These are phyloP conservation scores for Collybiopsis confluens DNA, from an alignment of 768 basidiomycete genomes.

Conservation along the genomic window DNA sequence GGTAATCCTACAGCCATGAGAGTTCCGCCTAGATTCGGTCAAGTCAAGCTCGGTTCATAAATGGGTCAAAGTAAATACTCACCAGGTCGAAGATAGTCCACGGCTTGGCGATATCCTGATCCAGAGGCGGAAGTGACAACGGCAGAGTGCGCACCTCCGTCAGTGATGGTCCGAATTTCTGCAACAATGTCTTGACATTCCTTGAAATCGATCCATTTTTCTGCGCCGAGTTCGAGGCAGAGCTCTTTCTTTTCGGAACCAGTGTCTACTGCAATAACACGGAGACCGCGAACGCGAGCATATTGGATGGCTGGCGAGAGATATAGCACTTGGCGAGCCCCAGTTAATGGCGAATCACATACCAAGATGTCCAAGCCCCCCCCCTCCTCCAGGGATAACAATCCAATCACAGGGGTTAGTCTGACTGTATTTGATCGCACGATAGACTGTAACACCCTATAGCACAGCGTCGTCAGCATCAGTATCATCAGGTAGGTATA, in stretches of 20 bases:
- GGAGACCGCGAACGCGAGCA: slow-evolving; percentile 70
- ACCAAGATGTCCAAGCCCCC: slow-evolving; percentile 83
- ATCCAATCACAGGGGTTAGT: slow-evolving; percentile 70
- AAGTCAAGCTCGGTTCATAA: too few species aligned
- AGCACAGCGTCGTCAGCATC: background rate
- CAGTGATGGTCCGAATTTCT: slow-evolving; percentile 57
- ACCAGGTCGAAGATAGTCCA: slow-evolving; percentile 65
- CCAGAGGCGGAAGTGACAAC: slow-evolving; percentile 57
- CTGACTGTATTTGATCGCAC: slow-evolving; percentile 73
- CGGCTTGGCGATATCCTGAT: slow-evolving; percentile 47
- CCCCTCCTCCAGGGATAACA: slow-evolving; percentile 74
- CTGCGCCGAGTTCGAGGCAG: slow-evolving; percentile 47
- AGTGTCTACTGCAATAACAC: slow-evolving; percentile 69
- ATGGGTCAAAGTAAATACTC: too few species aligned
- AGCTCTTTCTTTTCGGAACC: slow-evolving; percentile 70
- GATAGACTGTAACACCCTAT: slow-evolving; percentile 78
- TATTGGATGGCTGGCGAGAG: slow-evolving; percentile 69
- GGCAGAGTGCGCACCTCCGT: slow-evolving; percentile 73
- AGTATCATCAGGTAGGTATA: background rate
- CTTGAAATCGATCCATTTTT: slow-evolving; percentile 78
- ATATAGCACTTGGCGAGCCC: too few species aligned
- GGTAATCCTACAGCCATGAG: slow-evolving; percentile 82
- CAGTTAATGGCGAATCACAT: background rate
- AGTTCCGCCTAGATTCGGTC: slow-evolving; percentile 41
- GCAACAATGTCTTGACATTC: slow-evolving; percentile 53